Base-by-base conservation (phyloP, 208 protist species). In the Wallacemonas rigidus region DNA sequence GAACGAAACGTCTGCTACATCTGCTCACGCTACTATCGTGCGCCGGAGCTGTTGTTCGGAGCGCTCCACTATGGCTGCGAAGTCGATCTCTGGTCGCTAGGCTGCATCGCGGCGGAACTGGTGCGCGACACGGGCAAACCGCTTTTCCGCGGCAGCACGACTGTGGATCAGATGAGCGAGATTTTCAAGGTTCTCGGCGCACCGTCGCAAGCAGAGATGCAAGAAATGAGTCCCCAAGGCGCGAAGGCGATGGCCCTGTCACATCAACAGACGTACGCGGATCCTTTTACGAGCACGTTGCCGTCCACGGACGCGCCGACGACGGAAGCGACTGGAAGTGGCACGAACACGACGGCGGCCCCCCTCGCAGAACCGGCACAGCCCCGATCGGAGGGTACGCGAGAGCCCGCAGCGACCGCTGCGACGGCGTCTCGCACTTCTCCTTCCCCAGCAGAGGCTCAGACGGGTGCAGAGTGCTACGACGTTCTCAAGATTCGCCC, bases 121-220 rank as follows among this genome's bases (percentile, higher is more conserved):
- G 77, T 95, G n/a, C 82, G 82, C 11, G 64, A 75, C 65, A 91
- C 80, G 26, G 88, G 90, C 39, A 67, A 79, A 43, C 87, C 95
- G 11, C 74, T 98, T 26, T 94, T 98, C 57, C 86, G 96, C 26
- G 99, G 98, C 26, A 86, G 90, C 65, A 97, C 89, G 35, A 97
- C 97, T 35, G 89, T 98, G 36, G 98, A 99, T 77, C 94, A 99
- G 83, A 94, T 99, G 71, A 92, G 97, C 62, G 91, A 98, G 67
- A 99, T 99, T 51, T 99, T 99, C 77, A 95, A 97, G 69, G 85
- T 95, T 51, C 85, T 99, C 64, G 97, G 98, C 41, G 97, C 97
- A 8, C 89, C 87, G 56, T 95, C 98, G 35, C 75, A 92, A 47
- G 91, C 89, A 51, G 90, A 92, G 44, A 98, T 99, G 89, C 76